Evolutionary conservation across 2,329 filamentous ascomycete genomes (phyloP).

Genomic region (Fusarium sp.): DNA sequence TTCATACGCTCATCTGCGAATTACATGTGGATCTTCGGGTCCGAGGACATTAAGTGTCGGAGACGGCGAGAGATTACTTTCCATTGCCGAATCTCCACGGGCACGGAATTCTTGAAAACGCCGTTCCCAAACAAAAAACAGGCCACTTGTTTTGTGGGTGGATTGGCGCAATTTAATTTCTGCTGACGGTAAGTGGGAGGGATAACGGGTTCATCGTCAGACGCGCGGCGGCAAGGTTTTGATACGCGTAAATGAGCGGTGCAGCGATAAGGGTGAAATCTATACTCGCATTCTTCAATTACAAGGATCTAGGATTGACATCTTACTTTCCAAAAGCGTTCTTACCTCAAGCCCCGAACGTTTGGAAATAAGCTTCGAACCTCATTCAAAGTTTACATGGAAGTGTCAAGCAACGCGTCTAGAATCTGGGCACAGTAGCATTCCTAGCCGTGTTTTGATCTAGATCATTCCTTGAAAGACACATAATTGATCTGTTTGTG

Average conservation of each 20-base stretch:
- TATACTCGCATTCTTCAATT: background rate
- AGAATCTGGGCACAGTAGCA: background rate
- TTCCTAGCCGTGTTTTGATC: background rate
- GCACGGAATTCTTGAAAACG: slow-evolving; percentile 1
- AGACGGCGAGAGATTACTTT: background rate
- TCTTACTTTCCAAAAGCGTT: background rate
- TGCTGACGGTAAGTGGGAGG: no score
- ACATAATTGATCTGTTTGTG: no score
- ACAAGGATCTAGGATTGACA: background rate
- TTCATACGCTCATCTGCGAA: slow-evolving; percentile 2
- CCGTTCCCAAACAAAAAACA: background rate
- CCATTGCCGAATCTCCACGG: slow-evolving; percentile 4
- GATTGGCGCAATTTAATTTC: background rate
- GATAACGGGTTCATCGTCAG: no score
- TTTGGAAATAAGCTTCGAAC: background rate
- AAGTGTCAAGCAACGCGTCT: no score
- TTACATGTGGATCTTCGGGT: slow-evolving; percentile 7
- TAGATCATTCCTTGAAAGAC: no score
- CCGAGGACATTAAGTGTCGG: background rate
- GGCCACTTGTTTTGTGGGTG: background rate
- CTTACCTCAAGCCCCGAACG: background rate
- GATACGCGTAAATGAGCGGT: background rate
- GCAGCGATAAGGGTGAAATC: no score
- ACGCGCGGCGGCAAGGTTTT: background rate
- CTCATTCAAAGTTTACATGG: background rate